Evolutionary conservation across 1,139 yeast genomes (phyloP).

Genomic region (Debaryomyces singareniensis): DNA sequence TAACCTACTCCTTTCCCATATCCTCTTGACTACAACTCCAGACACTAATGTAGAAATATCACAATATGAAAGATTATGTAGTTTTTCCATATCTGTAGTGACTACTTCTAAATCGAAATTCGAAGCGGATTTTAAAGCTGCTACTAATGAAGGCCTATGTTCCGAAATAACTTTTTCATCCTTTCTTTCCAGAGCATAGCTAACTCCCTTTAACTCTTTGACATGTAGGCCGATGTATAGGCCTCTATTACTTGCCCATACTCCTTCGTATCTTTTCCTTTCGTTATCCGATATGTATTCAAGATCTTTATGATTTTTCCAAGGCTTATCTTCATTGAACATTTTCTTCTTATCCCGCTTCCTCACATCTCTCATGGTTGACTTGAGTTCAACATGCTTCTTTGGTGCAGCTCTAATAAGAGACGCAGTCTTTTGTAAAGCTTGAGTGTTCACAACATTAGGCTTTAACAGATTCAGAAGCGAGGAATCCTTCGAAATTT

Average conservation of each 20-base stretch:
- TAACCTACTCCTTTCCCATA: conserved; percentile 76
- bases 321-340: conserved; percentile 89
- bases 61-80: conserved; percentile 28
- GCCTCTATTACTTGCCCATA: conserved; percentile 88
- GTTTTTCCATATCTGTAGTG: conserved; percentile 14
- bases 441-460: conserved; percentile 6
- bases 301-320: conserved; percentile 80
- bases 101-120: conserved; percentile 12
- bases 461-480: no score
- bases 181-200: conserved; percentile 12
- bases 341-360: conserved; percentile 34
- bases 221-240: conserved; percentile 44
- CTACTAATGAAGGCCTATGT: conserved; percentile 7
- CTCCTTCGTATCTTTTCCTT: conserved; percentile 81
- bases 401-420: conserved; percentile 14
- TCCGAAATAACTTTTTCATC: conserved; percentile 4
- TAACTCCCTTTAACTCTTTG: conserved; percentile 28
- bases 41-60: conserved; percentile 41
- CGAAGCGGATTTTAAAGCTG: conserved; percentile 18
- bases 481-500: not conserved
- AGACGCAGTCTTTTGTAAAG: conserved; percentile 12
- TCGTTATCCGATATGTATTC: conserved; percentile 62
- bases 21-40: conserved; percentile 63
- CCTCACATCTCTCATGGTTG: conserved; percentile 62
- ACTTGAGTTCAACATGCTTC: conserved; percentile 42